Conservation (phyloP, 768 basidiomycete species). For the Tulasnella sp. region DNA sequence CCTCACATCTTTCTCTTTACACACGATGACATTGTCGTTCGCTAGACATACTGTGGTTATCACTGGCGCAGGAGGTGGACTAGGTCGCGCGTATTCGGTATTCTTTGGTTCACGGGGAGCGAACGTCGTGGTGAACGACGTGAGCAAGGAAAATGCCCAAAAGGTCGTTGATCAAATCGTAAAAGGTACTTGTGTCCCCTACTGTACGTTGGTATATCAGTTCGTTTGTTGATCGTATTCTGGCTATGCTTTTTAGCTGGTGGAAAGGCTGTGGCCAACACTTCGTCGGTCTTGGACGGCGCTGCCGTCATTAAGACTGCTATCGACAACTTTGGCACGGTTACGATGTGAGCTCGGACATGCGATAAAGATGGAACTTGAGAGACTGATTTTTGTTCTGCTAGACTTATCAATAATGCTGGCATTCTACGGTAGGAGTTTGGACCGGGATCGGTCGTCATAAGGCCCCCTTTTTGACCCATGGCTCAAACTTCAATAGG, state of each 20-base stretch:
- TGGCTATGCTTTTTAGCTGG: constrained; percentile 49
- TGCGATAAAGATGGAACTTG: background rate
- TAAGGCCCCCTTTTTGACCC: background rate
- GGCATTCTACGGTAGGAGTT: constrained; percentile 65
- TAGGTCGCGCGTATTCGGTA: constrained; percentile 83
- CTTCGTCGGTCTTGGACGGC: constrained; percentile 81
- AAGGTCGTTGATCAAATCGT: constrained; percentile 86
- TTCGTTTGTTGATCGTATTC: background rate
- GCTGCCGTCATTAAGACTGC: constrained; percentile 79
- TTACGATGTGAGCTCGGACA: constrained; percentile 45
- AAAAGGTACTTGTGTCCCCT: constrained; percentile 46
- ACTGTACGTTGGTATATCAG: background rate
- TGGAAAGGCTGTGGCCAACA: constrained; percentile 81
- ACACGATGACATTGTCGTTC: constrained; percentile 39
- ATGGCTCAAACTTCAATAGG: background rate
- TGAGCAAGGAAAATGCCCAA: constrained; percentile 79
- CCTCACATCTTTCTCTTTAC: background rate
- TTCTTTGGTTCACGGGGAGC: constrained; percentile 91
- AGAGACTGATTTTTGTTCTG: constrained; percentile 18
- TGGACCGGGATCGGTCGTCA: background rate
- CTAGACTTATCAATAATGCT: constrained; percentile 82
- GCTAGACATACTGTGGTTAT: constrained; percentile 86
- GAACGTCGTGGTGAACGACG: constrained; percentile 92
- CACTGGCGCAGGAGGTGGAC: constrained; percentile 92
- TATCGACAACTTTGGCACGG: constrained; percentile 70